phyloP scores from a whole-genome alignment of 768 basidiomycete species.

The Kwoniella pini region DNA sequence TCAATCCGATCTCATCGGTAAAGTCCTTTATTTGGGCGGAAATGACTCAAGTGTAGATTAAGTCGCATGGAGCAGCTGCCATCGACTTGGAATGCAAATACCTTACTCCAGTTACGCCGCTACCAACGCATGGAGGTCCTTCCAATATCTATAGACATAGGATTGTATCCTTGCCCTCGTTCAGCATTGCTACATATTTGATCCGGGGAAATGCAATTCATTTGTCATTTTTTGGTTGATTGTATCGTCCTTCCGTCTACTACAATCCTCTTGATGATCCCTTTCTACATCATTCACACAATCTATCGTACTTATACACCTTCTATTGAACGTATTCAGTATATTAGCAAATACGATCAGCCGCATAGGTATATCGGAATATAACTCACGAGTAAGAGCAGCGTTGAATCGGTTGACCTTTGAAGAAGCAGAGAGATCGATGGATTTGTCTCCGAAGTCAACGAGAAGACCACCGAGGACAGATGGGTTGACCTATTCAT shows the following conservation, averaged over 20 bases:
- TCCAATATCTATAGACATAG: no score
- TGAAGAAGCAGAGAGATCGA: conserved; percentile 91
- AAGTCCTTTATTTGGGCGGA: no score
- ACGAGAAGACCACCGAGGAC: conserved; percentile 89
- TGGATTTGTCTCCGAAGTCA: conserved; percentile 97
- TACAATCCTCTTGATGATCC: conserved; percentile 4
- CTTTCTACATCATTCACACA: not conserved
- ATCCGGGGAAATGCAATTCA: conserved; percentile 20
- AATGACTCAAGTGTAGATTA: no score
- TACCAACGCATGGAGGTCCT: no score
- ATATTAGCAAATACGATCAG: conserved; percentile 1
- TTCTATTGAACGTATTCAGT: conserved; percentile 23
- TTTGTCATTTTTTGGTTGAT: conserved; percentile 8
- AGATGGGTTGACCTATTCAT: conserved; percentile 87
- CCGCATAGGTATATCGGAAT: not conserved
- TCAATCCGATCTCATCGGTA: conserved; percentile 3
- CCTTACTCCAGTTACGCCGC: no score
- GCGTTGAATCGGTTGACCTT: conserved; percentile 94
- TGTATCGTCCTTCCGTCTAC: conserved; percentile 1
- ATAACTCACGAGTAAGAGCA: conserved; percentile 74
- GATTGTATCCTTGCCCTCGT: no score
- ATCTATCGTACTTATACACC: conserved; percentile 31
- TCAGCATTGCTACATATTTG: no score
- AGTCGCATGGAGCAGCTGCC: no score
- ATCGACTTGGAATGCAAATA: no score